A percentile compares a stretch with the other conserved stretches of the same genome.
These are phyloP conservation scores for Xerocomellus amylosporus DNA, from an alignment of 768 basidiomycete species.

Conservation along the genomic window DNA sequence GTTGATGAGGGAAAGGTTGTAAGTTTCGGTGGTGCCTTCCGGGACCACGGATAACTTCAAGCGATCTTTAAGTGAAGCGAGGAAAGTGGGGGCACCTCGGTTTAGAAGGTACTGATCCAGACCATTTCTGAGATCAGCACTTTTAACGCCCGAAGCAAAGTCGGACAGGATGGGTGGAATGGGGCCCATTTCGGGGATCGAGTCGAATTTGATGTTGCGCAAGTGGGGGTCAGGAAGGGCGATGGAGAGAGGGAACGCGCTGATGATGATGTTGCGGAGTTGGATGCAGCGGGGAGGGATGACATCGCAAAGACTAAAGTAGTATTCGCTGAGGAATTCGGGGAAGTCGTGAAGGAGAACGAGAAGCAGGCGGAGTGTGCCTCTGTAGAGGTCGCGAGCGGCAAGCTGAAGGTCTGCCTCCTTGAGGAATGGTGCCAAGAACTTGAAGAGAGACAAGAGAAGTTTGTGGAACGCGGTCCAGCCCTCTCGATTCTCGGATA, in stretches of 20 bases:
- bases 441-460: conserved; percentile 91
- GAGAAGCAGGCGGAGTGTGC: conserved; percentile 83
- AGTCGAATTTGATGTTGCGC: conserved; percentile 67
- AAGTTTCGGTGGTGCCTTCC: conserved; percentile 54
- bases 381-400: conserved; percentile 85
- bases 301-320: conserved; percentile 91
- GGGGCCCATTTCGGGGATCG: conserved; percentile 85
- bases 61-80: conserved; percentile 75
- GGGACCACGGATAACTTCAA: conserved; percentile 51
- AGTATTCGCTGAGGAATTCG: conserved; percentile 95
- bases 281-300: conserved; percentile 94
- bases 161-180: conserved; percentile 92
- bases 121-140: conserved; percentile 70
- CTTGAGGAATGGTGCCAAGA: conserved; percentile 87
- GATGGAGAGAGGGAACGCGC: conserved; percentile 85
- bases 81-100: conserved; percentile 68
- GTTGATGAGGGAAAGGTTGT: conserved; percentile 89
- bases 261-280: conserved; percentile 92
- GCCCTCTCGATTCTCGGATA: conserved; percentile 89
- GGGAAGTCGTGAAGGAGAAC: conserved; percentile 99
- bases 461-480: conserved; percentile 97
- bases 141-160: conserved; percentile 79
- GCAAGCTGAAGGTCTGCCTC: conserved; percentile 76
- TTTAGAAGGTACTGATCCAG: conserved; percentile 85
- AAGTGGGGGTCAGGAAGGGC: conserved; percentile 85